Evolutionary conservation across 768 basidiomycete genomes (phyloP).

Genomic region (Kwoniella dendrophila): DNA sequence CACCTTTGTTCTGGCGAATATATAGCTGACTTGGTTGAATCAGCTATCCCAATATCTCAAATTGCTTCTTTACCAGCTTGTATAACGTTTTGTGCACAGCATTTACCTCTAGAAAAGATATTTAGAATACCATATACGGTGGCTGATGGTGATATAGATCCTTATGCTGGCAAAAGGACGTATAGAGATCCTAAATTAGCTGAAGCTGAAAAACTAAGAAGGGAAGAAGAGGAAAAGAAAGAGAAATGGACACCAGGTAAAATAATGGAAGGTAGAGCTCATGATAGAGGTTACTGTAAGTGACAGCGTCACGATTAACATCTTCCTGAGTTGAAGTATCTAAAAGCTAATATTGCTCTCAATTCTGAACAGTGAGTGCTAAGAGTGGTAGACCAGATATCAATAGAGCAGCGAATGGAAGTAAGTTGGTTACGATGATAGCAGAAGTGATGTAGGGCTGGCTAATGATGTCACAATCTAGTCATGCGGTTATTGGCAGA

Average conservation of each 20-base stretch:
- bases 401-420: constrained; percentile 83
- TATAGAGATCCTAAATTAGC: constrained; percentile 56
- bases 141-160: constrained; percentile 50
- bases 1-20: too few relatives aligned
- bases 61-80: constrained; percentile 68
- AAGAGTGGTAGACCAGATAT: constrained; percentile 87
- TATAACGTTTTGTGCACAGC: constrained; percentile 67
- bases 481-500: constrained; percentile 83
- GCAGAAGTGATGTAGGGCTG: neutral
- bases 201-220: constrained; percentile 56
- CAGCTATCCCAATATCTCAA: constrained; percentile 80
- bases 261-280: constrained; percentile 75
- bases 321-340: neutral
- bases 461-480: constrained; percentile 50
- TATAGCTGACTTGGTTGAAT: constrained; percentile 60
- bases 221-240: constrained; percentile 36
- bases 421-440: constrained; percentile 60
- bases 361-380: constrained; percentile 66
- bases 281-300: constrained; percentile 69
- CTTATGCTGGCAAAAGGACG: constrained; percentile 70
- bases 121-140: constrained; percentile 65
- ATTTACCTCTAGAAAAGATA: constrained; percentile 77
- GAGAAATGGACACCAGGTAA: constrained; percentile 80
- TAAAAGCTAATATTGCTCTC: neutral
- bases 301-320: neutral